Percentiles rank a stretch among this genome's conserved stretches.
Evolutionary conservation across 805 yeast species (phyloP).

Genomic region (Ogataea minuta): DNA sequence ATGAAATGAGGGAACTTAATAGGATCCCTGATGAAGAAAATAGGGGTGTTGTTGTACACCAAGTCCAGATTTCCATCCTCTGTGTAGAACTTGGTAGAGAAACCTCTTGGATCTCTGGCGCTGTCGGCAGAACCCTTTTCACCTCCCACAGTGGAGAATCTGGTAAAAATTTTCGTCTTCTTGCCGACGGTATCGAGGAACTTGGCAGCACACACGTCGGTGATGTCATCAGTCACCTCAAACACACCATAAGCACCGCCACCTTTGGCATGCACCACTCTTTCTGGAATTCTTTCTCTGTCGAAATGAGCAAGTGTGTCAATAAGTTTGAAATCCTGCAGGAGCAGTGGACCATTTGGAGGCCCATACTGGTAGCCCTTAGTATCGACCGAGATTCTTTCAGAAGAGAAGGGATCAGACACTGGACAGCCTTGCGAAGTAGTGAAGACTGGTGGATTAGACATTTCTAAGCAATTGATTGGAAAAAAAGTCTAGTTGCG

Average conservation of each 20-base stretch:
- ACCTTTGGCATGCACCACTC: constrained; percentile 93
- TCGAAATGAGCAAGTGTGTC: constrained; percentile 86
- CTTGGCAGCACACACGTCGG: constrained; percentile 67
- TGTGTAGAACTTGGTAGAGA: constrained; percentile 75
- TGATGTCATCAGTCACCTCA: constrained; percentile 82
- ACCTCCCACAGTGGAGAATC: constrained; percentile 89
- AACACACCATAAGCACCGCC: constrained; percentile 88
- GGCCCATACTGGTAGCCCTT: constrained; percentile 29
- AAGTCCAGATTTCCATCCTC: constrained; percentile 83
- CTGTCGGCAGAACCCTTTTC: constrained; percentile 80
- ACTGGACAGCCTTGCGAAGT: constrained; percentile 78
- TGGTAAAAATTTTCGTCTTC: constrained; percentile 66
- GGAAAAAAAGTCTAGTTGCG: neutral
- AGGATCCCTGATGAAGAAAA: constrained; percentile 83
- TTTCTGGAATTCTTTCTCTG: constrained; percentile 86
- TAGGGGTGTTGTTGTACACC: constrained; percentile 84
- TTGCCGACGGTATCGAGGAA: constrained; percentile 76
- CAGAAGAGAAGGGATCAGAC: constrained; percentile 72
- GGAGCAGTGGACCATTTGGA: constrained; percentile 64
- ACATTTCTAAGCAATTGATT: constrained; percentile 20
- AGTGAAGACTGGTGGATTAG: constrained; percentile 56
- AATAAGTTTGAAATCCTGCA: constrained; percentile 79
- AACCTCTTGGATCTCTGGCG: constrained; percentile 87
- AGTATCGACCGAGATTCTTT: constrained; percentile 61
- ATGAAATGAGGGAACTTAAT: constrained; percentile 84